These are phyloP conservation scores for Syzygium grande DNA, from an alignment of 345 rosid species.

Conservation along the genomic window DNA sequence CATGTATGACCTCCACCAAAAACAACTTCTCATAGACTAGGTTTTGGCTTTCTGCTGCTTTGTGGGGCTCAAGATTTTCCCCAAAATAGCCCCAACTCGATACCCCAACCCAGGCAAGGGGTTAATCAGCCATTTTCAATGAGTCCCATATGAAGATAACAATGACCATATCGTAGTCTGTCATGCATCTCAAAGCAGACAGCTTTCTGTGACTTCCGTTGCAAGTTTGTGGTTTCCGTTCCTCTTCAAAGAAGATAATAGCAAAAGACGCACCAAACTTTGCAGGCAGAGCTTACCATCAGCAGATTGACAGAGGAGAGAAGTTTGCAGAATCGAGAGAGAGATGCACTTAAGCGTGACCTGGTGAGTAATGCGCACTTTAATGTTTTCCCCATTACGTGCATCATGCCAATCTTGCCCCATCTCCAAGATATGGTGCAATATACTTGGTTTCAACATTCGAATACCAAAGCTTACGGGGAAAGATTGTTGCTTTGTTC, in stretches of 20 bases:
- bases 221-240: not conserved
- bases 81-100: no score
- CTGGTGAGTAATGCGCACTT: conserved; percentile 18
- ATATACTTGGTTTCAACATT: not conserved
- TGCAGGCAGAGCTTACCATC: conserved; percentile 40
- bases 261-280: not conserved
- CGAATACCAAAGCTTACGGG: not conserved
- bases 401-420: not conserved
- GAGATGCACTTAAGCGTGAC: conserved; percentile 24
- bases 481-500: not conserved
- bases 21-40: no score
- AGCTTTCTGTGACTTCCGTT: not conserved
- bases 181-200: not conserved
- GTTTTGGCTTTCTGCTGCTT: no score
- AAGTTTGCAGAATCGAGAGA: conserved; percentile 16
- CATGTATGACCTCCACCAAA: no score
- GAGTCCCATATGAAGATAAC: not conserved
- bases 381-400: not conserved
- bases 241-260: not conserved
- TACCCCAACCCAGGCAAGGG: no score
- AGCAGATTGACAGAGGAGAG: conserved; percentile 31
- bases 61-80: no score
- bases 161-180: not conserved
- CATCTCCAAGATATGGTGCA: not conserved
- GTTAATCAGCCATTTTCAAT: not conserved